Conservation (phyloP, 306 rosid species). For the Inga oerstediana region DNA sequence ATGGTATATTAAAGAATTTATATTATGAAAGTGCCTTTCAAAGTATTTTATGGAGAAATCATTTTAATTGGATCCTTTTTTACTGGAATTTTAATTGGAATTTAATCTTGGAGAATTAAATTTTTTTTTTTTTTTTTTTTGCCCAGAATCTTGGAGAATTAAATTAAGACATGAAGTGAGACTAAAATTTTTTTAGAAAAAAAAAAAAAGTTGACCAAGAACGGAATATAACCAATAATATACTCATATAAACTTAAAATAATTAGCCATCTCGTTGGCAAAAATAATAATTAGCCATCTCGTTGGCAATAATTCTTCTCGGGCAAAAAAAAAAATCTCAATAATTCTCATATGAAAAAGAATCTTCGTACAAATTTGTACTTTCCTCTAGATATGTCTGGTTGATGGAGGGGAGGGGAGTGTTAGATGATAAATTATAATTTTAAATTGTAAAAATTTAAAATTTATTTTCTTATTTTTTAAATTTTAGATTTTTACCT, state of each 20-base stretch:
- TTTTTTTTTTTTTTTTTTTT: too few species aligned
- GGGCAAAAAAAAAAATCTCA: background rate
- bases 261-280: constrained; percentile 20
- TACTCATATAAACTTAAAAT: background rate
- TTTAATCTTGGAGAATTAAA: background rate
- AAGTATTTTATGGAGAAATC: background rate
- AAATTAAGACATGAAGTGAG: background rate
- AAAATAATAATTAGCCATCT: constrained; percentile 25
- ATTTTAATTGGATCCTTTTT: background rate
- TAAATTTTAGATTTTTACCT: too few species aligned
- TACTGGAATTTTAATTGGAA: background rate
- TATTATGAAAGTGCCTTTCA: background rate
- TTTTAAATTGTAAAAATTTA: too few species aligned
- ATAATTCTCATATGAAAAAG: background rate
- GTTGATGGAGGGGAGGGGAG: too few species aligned
- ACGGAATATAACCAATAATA: background rate
- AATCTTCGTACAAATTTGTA: background rate
- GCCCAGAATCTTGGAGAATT: background rate
- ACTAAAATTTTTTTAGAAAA: background rate
- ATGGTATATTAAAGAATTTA: too few species aligned
- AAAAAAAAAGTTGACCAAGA: background rate
- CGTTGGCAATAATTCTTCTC: background rate
- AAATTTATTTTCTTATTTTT: too few species aligned
- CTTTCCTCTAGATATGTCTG: background rate
- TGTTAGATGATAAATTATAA: too few species aligned